phyloP scores from a whole-genome alignment of 495 filamentous ascomycete species.

The Talaromyces stipitatus region DNA sequence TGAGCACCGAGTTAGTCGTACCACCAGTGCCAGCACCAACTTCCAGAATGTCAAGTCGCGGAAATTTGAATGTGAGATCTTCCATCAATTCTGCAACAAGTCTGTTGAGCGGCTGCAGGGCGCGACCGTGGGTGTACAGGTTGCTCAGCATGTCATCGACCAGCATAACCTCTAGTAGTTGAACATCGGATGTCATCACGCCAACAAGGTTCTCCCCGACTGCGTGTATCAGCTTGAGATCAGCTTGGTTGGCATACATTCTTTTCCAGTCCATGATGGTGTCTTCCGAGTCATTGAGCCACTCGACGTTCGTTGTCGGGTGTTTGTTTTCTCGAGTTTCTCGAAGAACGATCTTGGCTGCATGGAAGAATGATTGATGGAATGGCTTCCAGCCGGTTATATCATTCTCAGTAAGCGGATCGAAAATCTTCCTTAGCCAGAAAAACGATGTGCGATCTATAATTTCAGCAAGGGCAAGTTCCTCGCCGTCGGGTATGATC shows the following conservation, averaged over 20 bases:
- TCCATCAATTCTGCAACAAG: constrained; percentile 14
- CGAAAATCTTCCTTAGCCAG: background rate
- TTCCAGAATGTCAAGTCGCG: constrained; percentile 23
- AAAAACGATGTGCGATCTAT: background rate
- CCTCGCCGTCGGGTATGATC: background rate
- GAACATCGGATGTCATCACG: constrained; percentile 27
- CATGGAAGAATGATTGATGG: constrained; percentile 5
- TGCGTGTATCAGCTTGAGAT: background rate
- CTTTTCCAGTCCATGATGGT: constrained; percentile 12
- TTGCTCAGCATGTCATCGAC: constrained; percentile 26
- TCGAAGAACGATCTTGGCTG: constrained; percentile 1
- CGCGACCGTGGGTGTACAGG: constrained; percentile 20
- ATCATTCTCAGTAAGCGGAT: background rate
- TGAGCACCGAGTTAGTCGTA: constrained; percentile 25
- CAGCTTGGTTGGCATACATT: too few relatives aligned
- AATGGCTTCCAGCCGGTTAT: background rate
- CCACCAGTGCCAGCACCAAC: constrained; percentile 31
- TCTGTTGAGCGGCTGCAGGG: constrained; percentile 10
- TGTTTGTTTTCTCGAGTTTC: constrained; percentile 4
- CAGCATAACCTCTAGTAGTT: constrained; percentile 32
- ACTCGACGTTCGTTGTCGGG: constrained; percentile 13
- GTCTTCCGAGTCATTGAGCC: constrained; percentile 21
- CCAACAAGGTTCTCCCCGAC: constrained; percentile 28
- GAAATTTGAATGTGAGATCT: constrained; percentile 18
- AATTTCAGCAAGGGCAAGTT: background rate